Evolutionary conservation across 768 basidiomycete genomes (phyloP).

Genomic region (Trametes maxima): DNA sequence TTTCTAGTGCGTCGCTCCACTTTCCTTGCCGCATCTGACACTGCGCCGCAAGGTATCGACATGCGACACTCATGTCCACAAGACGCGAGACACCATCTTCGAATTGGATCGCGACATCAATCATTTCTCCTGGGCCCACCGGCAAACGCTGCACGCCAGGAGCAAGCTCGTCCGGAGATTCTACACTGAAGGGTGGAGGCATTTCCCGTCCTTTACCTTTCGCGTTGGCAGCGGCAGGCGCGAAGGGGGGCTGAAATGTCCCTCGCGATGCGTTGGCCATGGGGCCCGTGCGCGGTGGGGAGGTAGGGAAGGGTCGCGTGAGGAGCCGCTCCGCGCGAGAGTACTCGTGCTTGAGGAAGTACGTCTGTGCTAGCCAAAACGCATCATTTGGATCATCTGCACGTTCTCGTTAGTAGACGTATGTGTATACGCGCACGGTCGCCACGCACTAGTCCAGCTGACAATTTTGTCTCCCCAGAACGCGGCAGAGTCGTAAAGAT

Average conservation of each 20-base stretch:
- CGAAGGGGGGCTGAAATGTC: constrained; percentile 34
- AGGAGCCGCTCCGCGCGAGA: constrained; percentile 91
- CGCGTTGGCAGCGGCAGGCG: constrained; percentile 38
- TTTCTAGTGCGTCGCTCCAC: constrained; percentile 89
- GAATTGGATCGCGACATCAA: constrained; percentile 65
- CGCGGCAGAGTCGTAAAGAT: constrained; percentile 93
- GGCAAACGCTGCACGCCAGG: constrained; percentile 56
- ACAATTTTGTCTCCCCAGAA: constrained; percentile 99
- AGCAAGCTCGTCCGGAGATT: constrained; percentile 18
- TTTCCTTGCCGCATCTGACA: constrained; percentile 92
- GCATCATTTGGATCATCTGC: constrained; percentile 95
- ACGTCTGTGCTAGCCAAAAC: constrained; percentile 98
- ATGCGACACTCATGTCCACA: constrained; percentile 93
- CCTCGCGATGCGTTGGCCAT: constrained; percentile 42
- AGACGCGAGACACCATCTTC: constrained; percentile 72
- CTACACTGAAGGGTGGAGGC: constrained; percentile 1
- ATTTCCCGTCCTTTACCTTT: constrained; percentile 65
- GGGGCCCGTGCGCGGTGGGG: constrained; percentile 36
- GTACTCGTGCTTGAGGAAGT: constrained; percentile 95
- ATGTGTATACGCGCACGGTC: constrained; percentile 4
- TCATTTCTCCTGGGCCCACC: constrained; percentile 63
- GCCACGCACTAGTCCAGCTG: constrained; percentile 83
- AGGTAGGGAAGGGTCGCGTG: constrained; percentile 78
- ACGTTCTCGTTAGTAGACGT: neutral
- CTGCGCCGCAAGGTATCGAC: constrained; percentile 95